Evolutionary conservation across 1,284 basidiomycete species (phyloP).

Genomic region (Takashimella koratensis): DNA sequence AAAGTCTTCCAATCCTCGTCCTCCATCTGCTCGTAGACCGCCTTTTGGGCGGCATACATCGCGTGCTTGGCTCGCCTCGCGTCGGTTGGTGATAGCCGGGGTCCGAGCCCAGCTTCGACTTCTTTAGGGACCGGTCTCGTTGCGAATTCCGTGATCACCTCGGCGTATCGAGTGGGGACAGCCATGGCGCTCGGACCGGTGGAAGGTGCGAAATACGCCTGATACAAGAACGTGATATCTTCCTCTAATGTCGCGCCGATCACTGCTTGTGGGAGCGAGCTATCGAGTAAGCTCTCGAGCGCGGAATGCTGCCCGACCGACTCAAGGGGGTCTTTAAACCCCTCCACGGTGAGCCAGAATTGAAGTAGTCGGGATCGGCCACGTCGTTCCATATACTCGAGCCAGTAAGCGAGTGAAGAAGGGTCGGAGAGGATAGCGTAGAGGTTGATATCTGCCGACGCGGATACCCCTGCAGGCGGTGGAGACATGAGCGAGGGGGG

Average conservation of each 20-base stretch:
- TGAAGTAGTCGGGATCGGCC: slow-evolving; percentile 80
- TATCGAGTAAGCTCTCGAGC: slow-evolving; percentile 4
- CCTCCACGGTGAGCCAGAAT: slow-evolving; percentile 95
- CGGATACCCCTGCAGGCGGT: not conserved
- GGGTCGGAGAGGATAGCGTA: slow-evolving; percentile 76
- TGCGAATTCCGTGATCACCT: slow-evolving; percentile 21
- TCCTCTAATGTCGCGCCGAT: slow-evolving; percentile 50
- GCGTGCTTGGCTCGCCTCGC: slow-evolving; percentile 44
- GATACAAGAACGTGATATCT: slow-evolving; percentile 80
- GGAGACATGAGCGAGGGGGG: not conserved
- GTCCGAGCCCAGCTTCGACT: not conserved
- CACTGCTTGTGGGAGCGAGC: not conserved
- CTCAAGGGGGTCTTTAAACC: slow-evolving; percentile 94
- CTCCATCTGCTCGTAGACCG: slow-evolving; percentile 83
- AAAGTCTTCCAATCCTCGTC: slow-evolving; percentile 89
- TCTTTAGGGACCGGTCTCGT: not conserved
- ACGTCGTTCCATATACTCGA: slow-evolving; percentile 95
- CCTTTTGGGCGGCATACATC: slow-evolving; percentile 73
- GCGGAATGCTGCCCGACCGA: slow-evolving; percentile 57
- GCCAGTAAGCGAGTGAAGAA: slow-evolving; percentile 86
- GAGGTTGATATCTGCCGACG: slow-evolving; percentile 8
- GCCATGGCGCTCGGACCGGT: slow-evolving; percentile 14
- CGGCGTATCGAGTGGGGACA: slow-evolving; percentile 15
- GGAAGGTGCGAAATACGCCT: slow-evolving; percentile 32
- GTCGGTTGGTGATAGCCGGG: slow-evolving; percentile 8